Evolutionary conservation across 176 grass and related monocot genomes (phyloP).

Genomic region (Poa pratensis): DNA sequence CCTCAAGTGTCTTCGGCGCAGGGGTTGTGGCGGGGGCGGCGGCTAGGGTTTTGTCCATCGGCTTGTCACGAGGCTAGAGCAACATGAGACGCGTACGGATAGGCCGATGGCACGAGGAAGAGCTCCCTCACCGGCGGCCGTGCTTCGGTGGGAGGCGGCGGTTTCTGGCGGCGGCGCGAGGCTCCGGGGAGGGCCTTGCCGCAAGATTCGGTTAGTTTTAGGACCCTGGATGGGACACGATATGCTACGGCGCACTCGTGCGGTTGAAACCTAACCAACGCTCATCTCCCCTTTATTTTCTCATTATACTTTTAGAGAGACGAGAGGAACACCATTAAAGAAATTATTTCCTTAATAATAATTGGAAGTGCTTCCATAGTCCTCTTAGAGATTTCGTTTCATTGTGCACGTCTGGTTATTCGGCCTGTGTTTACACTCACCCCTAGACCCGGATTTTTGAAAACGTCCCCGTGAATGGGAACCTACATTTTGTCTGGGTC

Average conservation of each 20-base stretch:
- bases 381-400: no score
- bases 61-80: neutral
- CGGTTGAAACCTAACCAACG: neutral
- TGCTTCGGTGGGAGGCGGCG: neutral
- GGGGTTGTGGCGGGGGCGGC: conserved; percentile 25
- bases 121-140: neutral
- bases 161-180: neutral
- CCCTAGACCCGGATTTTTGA: no score
- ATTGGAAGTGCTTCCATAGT: no score
- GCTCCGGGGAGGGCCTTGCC: conserved; percentile 1
- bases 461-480: no score
- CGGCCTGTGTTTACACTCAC: no score
- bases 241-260: neutral
- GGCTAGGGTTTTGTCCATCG: conserved; percentile 73
- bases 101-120: neutral
- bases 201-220: no score
- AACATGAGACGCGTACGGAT: neutral
- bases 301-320: no score
- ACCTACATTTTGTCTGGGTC: no score
- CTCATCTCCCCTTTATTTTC: no score
- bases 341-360: no score
- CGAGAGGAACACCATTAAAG: no score
- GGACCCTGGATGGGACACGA: neutral
- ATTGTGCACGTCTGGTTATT: no score
- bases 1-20: neutral